Percentiles rank a stretch among this genome's conserved stretches.
phyloP scores from a whole-genome alignment of 345 rosid genomes.

The Diplotaxis tenuifolia region DNA sequence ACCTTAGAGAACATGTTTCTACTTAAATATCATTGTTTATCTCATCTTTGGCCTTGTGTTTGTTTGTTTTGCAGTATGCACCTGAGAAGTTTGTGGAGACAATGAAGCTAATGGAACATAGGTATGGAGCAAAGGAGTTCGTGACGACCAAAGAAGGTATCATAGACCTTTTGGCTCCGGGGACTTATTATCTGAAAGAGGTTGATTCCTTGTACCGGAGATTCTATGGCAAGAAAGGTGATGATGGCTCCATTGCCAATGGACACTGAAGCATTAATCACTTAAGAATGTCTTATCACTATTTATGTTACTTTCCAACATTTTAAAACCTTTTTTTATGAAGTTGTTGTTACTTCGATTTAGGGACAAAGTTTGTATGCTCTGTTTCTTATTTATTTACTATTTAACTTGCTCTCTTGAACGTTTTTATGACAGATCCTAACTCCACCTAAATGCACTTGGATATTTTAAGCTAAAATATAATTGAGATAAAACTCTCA shows the following conservation, averaged over 20 bases:
- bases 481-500: neutral
- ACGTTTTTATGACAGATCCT: too few relatives aligned
- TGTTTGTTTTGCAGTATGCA: constrained; percentile 48
- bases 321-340: constrained; percentile 16
- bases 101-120: constrained; percentile 91
- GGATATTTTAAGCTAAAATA: neutral
- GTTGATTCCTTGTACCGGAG: constrained; percentile 92
- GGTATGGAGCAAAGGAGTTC: constrained; percentile 97
- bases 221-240: constrained; percentile 73
- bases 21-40: neutral
- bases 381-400: constrained; percentile 20
- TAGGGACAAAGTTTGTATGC: constrained; percentile 20
- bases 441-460: neutral
- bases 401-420: neutral
- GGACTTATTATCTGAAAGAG: constrained; percentile 88
- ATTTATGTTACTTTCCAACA: neutral
- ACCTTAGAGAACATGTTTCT: neutral
- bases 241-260: constrained; percentile 56
- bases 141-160: constrained; percentile 79
- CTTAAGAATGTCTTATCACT: neutral
- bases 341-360: constrained; percentile 26
- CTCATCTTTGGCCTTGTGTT: neutral
- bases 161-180: constrained; percentile 72
- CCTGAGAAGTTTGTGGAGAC: constrained; percentile 87
- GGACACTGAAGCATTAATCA: constrained; percentile 49